Evolutionary conservation across 371 early-diverging fungal genomes (phyloP), one percentile per base, ranked within the genome.

Genomic region (Mortierella sp.): DNA sequence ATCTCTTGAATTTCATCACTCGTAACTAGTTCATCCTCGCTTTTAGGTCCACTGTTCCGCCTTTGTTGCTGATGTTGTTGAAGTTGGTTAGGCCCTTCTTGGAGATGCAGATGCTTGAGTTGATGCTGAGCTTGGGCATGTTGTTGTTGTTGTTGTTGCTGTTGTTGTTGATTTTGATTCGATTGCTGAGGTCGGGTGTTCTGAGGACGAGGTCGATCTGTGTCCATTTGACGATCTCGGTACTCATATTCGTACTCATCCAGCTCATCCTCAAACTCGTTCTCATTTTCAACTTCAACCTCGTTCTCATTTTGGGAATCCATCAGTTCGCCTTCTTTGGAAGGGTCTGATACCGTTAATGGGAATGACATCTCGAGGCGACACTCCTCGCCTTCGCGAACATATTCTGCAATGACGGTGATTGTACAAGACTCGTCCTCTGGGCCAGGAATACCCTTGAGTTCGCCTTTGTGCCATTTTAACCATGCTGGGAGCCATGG

Each of bases 401-500:
- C 85, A 74, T 90, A 90, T 64, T 86, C 88, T 43, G 90, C 90
- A 36, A 87, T 68, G 2, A 87, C 88, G 3, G 77, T 85, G 53
- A 90, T 87, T 53, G 84, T 85, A 67, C 86, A 86, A 9, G 74
- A 78, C 41, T 83, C 68, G 45, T 86, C 87, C 52, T 86, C 87
- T 1, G 84, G 67, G 1, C 83, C 84, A 0, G 93, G 92, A 55
- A 88, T 83, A 1, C 92, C 92, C 3, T 85, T 83, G 24, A 92
- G 78, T 24, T 86, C 74, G 65, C 89, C 89, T 77, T 87, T 86
- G 40, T 89, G 87, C 93, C 93, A 92, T 60, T 83, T 76, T 36
- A 92, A 79, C 93, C 93, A 92, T 28, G 72, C 19, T 4, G 93
- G 93, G 33, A 92, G 77, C 86, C 87, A 86, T 16, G 90, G 90